Base-by-base conservation (phyloP, 208 protist species). In the Phytomonas serpens region DNA sequence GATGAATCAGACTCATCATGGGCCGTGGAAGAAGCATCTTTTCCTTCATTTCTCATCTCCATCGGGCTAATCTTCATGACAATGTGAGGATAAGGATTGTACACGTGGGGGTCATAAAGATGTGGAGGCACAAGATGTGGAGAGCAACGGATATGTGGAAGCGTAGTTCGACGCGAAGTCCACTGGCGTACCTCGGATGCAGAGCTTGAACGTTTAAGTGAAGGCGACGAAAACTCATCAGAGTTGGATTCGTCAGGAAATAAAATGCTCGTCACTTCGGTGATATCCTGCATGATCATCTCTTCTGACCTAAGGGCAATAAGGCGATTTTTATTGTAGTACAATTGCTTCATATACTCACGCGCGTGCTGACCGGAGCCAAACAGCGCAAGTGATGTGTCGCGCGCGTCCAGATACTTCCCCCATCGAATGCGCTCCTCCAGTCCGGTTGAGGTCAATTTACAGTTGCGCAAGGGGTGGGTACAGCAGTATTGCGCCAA, bases 281-380 rank as follows among this genome's bases (percentile, higher is more conserved):
- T 72, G 66, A 92, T 77, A 75, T 96, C 91, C 64, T 77, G 77
- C 64, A 85, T 83, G 30, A 96, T 75, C 64, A 92, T 80, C 16
- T 72, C 81, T 38, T 78, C 75, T 30, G 73, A 83, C 38, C 91
- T 88, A 73, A 96, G 74, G 68, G 74, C 82, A 11, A 82, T 87
- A 62, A 93, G 81, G 29, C 78, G 73, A 64, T 89, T 85, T 69
- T 92, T 68, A 72, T 96, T 85, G 80, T 94, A 90, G 71, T 89
- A 96, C 19, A 96, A 79, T 69, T 96, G 77, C 69, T 86, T 86
- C 91, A 96, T 96, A 29, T 83, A 70, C 70, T 96, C 91, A 29
- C 91, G 84, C 10, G 88, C 90, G 63, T 89, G 88, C 73, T 84
- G 85, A 3, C 84, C 80, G 16, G 86, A 92, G 42, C 91, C 91